Base-by-base conservation (phyloP, 352 stramenopile species). In the Peronospora belbahrii region DNA sequence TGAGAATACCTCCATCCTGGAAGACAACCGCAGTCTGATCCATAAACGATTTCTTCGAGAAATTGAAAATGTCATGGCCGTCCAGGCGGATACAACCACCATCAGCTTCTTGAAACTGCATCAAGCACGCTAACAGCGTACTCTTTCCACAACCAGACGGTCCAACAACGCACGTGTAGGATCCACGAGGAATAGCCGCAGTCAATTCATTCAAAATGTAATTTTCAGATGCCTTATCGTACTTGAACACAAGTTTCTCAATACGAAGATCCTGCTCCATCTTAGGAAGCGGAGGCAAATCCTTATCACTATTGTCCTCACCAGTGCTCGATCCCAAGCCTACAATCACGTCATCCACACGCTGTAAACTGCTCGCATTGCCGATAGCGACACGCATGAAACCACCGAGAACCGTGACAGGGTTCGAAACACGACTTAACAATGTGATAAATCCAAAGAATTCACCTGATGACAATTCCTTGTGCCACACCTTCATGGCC, bases 331-430 rank as follows among this genome's bases (percentile, higher is more conserved):
- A 44, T 8, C 68, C 65, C 24, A 94, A 56, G 20, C 74, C 77
- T 13, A 89, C 41, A 40, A 92, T 81, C 42, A 92, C 85, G 43
- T 94, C 80, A 35, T 93, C 83, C 6, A 94, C 72, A 56, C 81
- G 80, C 56, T 94, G 83, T 50, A 94, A 52, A 62, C 78, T 91
- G 31, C 75, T 86, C 14, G 83, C 80, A 35, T 94, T 92, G 30
- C 81, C 79, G 28, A 94, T 94, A 20, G 83, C 83, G 6, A 92
- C 79, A 62, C 83, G 83, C 83, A 94, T 94, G 50, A 94, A 94
- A 6, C 80, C 83, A 50, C 83, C 83, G 0, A 94, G 59, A 19
- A 83, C 72, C 8, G 81, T 88, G 15, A 94, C 81, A 19, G 83
- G 83, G 33, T 70, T 91, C 19, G 79, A 90, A 17, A 94, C 78